Evolutionary conservation across 768 basidiomycete genomes (phyloP).

Genomic region (Xerocomus potaroensis): DNA sequence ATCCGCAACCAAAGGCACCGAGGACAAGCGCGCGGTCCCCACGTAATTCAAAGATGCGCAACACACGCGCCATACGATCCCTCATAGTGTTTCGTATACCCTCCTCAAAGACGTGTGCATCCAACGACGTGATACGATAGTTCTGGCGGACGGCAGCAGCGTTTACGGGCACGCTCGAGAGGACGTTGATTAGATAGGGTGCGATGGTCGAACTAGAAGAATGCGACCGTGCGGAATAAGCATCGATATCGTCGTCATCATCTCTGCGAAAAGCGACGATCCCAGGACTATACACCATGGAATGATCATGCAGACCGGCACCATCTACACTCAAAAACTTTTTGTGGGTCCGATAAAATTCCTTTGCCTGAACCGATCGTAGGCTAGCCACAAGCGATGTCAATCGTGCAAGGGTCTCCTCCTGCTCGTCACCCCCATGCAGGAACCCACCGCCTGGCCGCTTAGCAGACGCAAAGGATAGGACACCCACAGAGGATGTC

Average conservation of each 20-base stretch:
- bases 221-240: conserved; percentile 2
- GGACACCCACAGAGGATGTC: conserved; percentile 33
- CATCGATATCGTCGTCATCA: conserved; percentile 23
- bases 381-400: conserved; percentile 40
- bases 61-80: conserved; percentile 45
- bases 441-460: conserved; percentile 43
- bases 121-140: conserved; percentile 31
- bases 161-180: conserved; percentile 42
- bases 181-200: conserved; percentile 37
- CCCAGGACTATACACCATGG: conserved; percentile 44
- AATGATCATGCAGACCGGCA: conserved; percentile 42
- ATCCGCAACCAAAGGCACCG: conserved; percentile 45
- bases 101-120: conserved; percentile 34
- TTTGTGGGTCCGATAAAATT: conserved; percentile 40
- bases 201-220: conserved; percentile 30
- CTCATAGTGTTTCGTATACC: conserved; percentile 41
- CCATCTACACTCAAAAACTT: conserved; percentile 33
- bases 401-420: conserved; percentile 38
- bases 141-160: conserved; percentile 39
- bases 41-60: conserved; percentile 40
- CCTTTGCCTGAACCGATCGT: conserved; percentile 27
- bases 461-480: conserved; percentile 42
- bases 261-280: conserved; percentile 42
- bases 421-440: conserved; percentile 44
- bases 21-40: conserved; percentile 39